Conservation (phyloP, 805 yeast genomes). For the Metschnikowia shivogae region DNA sequence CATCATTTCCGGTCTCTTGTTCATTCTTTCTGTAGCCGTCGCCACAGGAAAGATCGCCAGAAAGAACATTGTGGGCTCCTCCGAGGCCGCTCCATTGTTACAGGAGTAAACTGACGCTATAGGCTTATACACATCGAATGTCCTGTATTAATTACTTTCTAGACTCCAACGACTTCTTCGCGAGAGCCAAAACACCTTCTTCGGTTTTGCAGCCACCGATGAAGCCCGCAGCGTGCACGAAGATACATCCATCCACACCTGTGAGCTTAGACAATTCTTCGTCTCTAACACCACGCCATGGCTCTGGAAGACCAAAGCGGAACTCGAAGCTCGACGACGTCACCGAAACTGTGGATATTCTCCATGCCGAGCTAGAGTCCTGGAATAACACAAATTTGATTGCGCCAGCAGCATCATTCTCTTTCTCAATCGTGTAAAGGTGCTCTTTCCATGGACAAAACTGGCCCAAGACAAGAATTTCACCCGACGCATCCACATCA, state of each 20-base stretch:
- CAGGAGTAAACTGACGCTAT: slow-evolving; percentile 7
- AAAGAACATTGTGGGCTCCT: slow-evolving; percentile 6
- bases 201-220: slow-evolving; percentile 87
- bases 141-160: not conserved
- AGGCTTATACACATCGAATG: not conserved
- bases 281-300: slow-evolving; percentile 95
- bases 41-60: slow-evolving; percentile 31
- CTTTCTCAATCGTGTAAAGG: slow-evolving; percentile 66
- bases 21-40: slow-evolving; percentile 47
- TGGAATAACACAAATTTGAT: slow-evolving; percentile 75
- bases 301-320: slow-evolving; percentile 83
- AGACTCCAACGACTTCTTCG: slow-evolving; percentile 38
- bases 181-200: slow-evolving; percentile 76
- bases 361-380: slow-evolving; percentile 70
- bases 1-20: slow-evolving; percentile 54
- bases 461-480: slow-evolving; percentile 65
- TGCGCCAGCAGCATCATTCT: slow-evolving; percentile 48
- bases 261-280: slow-evolving; percentile 66
- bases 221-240: slow-evolving; percentile 95
- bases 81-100: slow-evolving; percentile 20
- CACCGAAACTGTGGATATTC: slow-evolving; percentile 91
- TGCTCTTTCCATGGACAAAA: slow-evolving; percentile 97
- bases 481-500: slow-evolving; percentile 63
- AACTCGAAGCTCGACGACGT: slow-evolving; percentile 73
- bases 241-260: slow-evolving; percentile 85